phyloP scores from a whole-genome alignment of 352 stramenopile species.

The Globisporangium camurandrum region DNA sequence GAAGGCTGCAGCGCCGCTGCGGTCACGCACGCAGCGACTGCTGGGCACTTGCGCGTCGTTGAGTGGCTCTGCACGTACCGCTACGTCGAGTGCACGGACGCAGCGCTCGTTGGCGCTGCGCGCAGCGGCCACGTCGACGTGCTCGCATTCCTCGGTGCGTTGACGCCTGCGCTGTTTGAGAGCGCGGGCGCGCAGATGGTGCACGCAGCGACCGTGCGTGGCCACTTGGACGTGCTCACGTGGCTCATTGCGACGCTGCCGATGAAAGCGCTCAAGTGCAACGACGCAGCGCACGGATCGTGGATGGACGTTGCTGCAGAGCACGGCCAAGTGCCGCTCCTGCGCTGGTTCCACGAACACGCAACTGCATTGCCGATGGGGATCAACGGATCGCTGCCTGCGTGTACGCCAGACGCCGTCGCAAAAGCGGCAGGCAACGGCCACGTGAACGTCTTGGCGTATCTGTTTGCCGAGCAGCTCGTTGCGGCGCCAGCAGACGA shows the following conservation, averaged over 20 bases:
- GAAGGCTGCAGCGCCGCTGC: constrained; percentile 67
- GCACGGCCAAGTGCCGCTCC: constrained; percentile 51
- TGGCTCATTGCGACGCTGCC: constrained; percentile 54
- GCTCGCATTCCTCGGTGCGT: constrained; percentile 38
- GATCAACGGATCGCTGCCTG: constrained; percentile 37
- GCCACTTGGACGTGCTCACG: constrained; percentile 41
- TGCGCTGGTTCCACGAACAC: constrained; percentile 67
- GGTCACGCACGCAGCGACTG: constrained; percentile 48
- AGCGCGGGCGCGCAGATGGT: constrained; percentile 51
- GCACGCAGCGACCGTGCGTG: constrained; percentile 51
- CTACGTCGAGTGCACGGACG: constrained; percentile 38
- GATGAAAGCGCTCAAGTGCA: constrained; percentile 62
- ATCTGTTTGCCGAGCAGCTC: constrained; percentile 48
- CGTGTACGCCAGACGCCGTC: constrained; percentile 46
- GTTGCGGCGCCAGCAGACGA: constrained; percentile 32
- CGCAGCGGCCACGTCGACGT: constrained; percentile 48
- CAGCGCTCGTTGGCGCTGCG: constrained; percentile 52
- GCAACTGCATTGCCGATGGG: constrained; percentile 41
- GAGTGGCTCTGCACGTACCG: constrained; percentile 49
- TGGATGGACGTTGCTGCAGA: constrained; percentile 71
- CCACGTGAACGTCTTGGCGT: constrained; percentile 46
- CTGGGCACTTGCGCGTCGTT: constrained; percentile 45
- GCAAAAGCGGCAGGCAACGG: constrained; percentile 62
- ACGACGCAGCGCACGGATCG: constrained; percentile 43
- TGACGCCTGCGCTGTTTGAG: constrained; percentile 43